Conservation (phyloP, 495 filamentous ascomycete species). For the Aspergillus haitiensis region DNA sequence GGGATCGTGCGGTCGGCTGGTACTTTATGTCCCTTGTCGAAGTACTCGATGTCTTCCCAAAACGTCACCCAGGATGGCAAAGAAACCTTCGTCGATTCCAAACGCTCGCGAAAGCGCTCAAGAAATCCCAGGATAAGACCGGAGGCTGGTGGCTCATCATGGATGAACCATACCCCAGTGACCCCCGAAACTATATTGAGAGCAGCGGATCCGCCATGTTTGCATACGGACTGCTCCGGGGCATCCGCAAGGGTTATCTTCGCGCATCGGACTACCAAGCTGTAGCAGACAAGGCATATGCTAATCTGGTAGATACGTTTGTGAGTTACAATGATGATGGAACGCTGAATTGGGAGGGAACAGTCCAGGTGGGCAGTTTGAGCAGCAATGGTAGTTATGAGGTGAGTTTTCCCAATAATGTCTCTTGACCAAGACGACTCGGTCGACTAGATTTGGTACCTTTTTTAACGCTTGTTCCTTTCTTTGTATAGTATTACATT, state of each 20-base stretch:
- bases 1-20: conserved; percentile 23
- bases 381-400: conserved; percentile 21
- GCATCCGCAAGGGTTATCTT: conserved; percentile 18
- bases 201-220: conserved; percentile 24
- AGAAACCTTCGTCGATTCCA: conserved; percentile 18
- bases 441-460: not conserved
- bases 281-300: conserved; percentile 7
- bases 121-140: conserved; percentile 12
- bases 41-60: conserved; percentile 21
- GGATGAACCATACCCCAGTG: conserved; percentile 18
- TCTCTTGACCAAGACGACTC: not conserved
- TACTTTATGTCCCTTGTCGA: conserved; percentile 23
- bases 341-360: conserved; percentile 22
- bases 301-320: conserved; percentile 4
- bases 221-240: conserved; percentile 20
- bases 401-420: conserved; percentile 9
- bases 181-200: conserved; percentile 22
- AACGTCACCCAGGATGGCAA: conserved; percentile 12
- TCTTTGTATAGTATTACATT: conserved; percentile 18
- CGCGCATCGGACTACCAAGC: conserved; percentile 5
- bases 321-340: conserved; percentile 16
- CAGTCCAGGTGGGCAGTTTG: conserved; percentile 23
- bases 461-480: not conserved
- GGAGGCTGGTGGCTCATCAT: conserved; percentile 24
- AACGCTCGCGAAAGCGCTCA: conserved; percentile 13